phyloP scores from a whole-genome alignment of 176 grass and related monocot genomes.

The Avena atlantica region DNA sequence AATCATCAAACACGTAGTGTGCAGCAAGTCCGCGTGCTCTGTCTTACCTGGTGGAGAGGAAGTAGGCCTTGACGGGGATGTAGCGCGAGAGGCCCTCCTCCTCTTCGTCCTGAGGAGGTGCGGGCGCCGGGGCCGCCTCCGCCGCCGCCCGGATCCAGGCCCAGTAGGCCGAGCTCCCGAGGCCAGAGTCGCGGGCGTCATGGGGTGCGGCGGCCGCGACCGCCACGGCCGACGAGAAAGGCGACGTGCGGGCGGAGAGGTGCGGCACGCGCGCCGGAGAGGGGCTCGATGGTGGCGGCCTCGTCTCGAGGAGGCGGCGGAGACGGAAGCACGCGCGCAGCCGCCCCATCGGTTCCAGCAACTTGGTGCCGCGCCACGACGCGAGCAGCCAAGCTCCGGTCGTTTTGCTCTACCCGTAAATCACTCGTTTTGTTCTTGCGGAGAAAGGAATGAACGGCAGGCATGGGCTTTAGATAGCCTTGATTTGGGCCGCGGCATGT shows the following conservation, averaged over 20 bases:
- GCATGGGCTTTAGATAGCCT: neutral
- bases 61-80: constrained; percentile 96
- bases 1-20: constrained; percentile 41
- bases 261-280: neutral
- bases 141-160: constrained; percentile 54
- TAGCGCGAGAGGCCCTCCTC: constrained; percentile 60
- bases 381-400: constrained; percentile 23
- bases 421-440: constrained; percentile 34
- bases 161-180: constrained; percentile 47
- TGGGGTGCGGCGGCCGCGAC: constrained; percentile 34
- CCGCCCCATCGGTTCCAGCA: constrained; percentile 45
- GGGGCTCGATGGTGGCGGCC: neutral
- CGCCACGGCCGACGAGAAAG: constrained; percentile 46
- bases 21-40: neutral
- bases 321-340: constrained; percentile 59
- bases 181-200: constrained; percentile 37
- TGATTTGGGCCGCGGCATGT: neutral
- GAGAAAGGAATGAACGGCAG: constrained; percentile 13
- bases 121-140: constrained; percentile 45
- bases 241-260: neutral
- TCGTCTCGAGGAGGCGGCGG: constrained; percentile 43
- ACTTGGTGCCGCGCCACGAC: constrained; percentile 1
- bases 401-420: neutral
- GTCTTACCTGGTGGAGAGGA: constrained; percentile 75
- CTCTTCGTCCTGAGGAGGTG: constrained; percentile 47